Evolutionary conservation across 2,329 filamentous ascomycete genomes (phyloP), one percentile per base, ranked within the genome.

Genomic region (Ilyonectria mors-panacis): DNA sequence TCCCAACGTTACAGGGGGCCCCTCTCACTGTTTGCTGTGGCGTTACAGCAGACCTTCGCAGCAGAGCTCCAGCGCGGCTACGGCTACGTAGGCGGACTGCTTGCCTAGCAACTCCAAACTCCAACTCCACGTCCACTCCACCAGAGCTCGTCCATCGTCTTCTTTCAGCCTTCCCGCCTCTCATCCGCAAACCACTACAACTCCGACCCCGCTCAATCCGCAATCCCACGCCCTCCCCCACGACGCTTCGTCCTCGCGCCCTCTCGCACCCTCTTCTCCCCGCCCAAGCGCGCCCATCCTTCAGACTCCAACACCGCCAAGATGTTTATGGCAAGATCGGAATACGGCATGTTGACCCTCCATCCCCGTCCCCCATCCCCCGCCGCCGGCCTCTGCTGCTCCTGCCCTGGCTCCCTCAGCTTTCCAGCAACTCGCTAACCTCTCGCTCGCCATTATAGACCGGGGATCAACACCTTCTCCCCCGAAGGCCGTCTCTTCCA

Each of bases 321-420:
- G 78, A 97, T 97, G 96, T 99, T 99, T 90, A 98, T 99, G 90
- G 95, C 96, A 89, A 94, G 96, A 87, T 98, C 95, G 82, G 96
- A 99, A 95, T 99, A 99, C 87, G 96, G 95, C 96, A 89, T 87
- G 92, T 81, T 79, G 62, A 42, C 6, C 73, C 64, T 70, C 70
- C 69, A 61, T 62, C 72, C 63, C 70, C 69, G 67, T 61, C 58
- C 62, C 72, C 64, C 70, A 69, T 67, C 61, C 58, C 63, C 58
- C 70, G 67, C 67, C 63, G 19, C 69, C 69, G 72, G 69, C 69
- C 72, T 67, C 55, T 68, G 68, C 59, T 42, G 33, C 10, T 30
- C 13, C 44, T 35, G 28, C 23, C 28, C 26, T 21, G 28, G 55
- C 17, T 23, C 42, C 15, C 37, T 30, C 12, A 26, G 33, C 39